Evolutionary conservation across 2,329 filamentous ascomycete genomes (phyloP), one percentile per base, ranked within the genome.

Genomic region (Colletotrichum tropicicola): DNA sequence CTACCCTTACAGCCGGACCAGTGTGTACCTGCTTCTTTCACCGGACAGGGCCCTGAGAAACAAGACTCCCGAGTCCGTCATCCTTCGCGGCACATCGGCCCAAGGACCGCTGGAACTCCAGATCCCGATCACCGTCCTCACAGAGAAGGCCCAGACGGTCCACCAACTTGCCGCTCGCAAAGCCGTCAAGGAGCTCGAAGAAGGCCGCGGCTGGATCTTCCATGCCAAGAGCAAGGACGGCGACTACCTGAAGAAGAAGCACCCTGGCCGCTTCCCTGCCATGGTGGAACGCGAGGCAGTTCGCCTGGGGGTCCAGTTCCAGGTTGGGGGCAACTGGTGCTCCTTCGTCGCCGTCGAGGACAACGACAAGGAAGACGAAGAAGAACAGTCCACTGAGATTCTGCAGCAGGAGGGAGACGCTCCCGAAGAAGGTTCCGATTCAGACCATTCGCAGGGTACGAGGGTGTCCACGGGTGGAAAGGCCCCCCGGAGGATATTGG

Each of bases 121-220:
- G 43, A 89, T 94, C 12, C 89, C 90, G 0, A 80, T 93, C 37
- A 81, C 85, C 2, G 70, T 80, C 3, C 74, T 87, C 0, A 68
- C 80, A 0, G 72, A 77, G 0, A 79, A 77, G 30, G 82, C 81
- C 3, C 77, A 86, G 54, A 90, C 85, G 0, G 85, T 93, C 43
- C 91, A 93, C 72, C 89, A 91, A 69, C 86, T 94, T 0, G 90
- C 90, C 1, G 90, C 89, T 0, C 87, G 87, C 58, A 92, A 90
- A 73, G 88, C 88, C 2, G 82, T 90, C 15, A 80, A 86, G 48
- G 91, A 93, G 68, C 83, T 94, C 0, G 91, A 94, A 74, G 85
- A 92, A 72, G 87, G 87, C 0, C 83, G 89, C 23, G 91, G 91
- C 12, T 93, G 91, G 89, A 77, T 90, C 35, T 77, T 75, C 47